phyloP scores from a whole-genome alignment of 1,284 basidiomycete genomes.

The Pholiota adiposa region DNA sequence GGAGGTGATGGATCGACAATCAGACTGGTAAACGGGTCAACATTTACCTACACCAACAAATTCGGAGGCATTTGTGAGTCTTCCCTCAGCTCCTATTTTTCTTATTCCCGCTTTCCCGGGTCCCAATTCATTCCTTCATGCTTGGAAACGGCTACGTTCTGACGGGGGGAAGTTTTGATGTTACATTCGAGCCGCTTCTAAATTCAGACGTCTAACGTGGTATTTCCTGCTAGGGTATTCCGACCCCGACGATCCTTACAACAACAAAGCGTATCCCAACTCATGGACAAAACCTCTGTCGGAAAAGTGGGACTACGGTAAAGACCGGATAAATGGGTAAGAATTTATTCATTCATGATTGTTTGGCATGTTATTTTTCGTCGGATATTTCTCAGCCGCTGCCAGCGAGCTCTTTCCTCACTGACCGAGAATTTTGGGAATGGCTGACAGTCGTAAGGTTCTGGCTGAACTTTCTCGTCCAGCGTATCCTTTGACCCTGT shows the following conservation, averaged over 20 bases:
- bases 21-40: constrained; percentile 62
- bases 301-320: constrained; percentile 72
- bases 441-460: too few relatives aligned
- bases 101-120: too few relatives aligned
- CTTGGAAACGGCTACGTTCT: background rate
- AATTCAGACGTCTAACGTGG: too few relatives aligned
- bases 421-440: too few relatives aligned
- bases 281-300: constrained; percentile 77
- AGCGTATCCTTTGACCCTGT: too few relatives aligned
- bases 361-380: too few relatives aligned
- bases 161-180: too few relatives aligned
- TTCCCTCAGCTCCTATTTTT: constrained; percentile 5
- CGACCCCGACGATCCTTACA: constrained; percentile 77
- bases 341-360: constrained; percentile 6
- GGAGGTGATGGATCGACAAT: constrained; percentile 72
- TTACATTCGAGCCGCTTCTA: too few relatives aligned
- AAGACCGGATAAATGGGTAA: constrained; percentile 65
- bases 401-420: too few relatives aligned
- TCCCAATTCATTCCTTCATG: too few relatives aligned
- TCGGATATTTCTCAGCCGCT: too few relatives aligned
- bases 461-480: too few relatives aligned
- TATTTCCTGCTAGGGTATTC: constrained; percentile 46
- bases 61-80: constrained; percentile 75
- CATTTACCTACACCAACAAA: constrained; percentile 70
- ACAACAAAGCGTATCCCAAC: constrained; percentile 69